A percentile compares a stretch with the other conserved stretches of the same genome.
phyloP scores from a whole-genome alignment of 805 yeast genomes.

The Saccharomycopsis sp. region DNA sequence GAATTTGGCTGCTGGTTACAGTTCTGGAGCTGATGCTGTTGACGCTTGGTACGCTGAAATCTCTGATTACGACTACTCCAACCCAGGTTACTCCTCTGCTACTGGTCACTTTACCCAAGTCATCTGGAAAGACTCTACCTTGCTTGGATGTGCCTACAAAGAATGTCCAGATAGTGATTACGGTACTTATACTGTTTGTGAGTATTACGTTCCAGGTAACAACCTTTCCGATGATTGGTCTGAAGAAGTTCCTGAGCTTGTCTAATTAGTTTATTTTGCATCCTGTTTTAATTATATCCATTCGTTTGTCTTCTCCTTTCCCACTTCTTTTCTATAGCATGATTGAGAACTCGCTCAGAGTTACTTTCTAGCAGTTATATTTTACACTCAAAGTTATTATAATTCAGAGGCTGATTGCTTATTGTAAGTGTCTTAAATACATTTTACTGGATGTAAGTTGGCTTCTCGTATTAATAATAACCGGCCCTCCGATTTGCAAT shows the following conservation, averaged over 20 bases:
- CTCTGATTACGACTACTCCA: slow-evolving; percentile 42
- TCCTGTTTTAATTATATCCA: neutral
- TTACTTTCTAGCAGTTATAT: neutral
- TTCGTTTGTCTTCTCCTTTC: neutral
- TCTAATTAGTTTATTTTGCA: neutral
- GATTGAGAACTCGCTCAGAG: too few species aligned
- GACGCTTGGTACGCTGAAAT: slow-evolving; percentile 75
- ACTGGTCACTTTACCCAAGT: slow-evolving; percentile 76
- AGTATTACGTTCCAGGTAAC: slow-evolving; percentile 54
- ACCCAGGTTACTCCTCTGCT: slow-evolving; percentile 44
- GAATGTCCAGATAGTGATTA: slow-evolving; percentile 38
- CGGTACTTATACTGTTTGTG: slow-evolving; percentile 65
- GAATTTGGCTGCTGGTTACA: slow-evolving; percentile 70
- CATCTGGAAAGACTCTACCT: slow-evolving; percentile 56
- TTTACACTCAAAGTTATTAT: too few species aligned
- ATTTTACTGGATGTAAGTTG: too few species aligned
- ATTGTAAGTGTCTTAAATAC: too few species aligned
- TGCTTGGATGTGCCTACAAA: slow-evolving; percentile 62
- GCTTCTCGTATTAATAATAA: too few species aligned
- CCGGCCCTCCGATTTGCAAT: too few species aligned
- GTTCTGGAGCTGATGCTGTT: slow-evolving; percentile 46
- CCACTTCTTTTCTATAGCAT: neutral
- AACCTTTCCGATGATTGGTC: slow-evolving; percentile 6
- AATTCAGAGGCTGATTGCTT: too few species aligned
- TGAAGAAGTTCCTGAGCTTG: neutral